Base-by-base conservation (phyloP, 345 rosid species). In the Lepidium aucheri region DNA sequence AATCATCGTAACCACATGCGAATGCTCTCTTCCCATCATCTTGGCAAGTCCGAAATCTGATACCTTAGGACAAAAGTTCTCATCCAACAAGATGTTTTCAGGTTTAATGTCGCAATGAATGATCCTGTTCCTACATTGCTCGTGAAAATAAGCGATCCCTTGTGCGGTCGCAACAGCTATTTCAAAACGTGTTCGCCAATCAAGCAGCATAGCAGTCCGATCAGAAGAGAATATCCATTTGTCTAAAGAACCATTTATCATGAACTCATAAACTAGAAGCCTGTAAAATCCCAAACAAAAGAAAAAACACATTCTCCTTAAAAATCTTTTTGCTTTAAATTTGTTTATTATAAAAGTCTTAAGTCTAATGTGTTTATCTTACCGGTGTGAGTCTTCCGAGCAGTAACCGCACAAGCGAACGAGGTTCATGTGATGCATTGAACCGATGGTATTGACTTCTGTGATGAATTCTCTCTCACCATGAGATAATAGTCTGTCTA, bases 371-470 rank as follows among this genome's bases (percentile, higher is more conserved):
- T 59, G 9, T 28, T 30, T 40, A 18, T 15, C 35, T 56, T 80
- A 86, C 97, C 97, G 83, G 7, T 84, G 83, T 10, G 88, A 75
- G 35, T 83, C 84, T 50, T 89, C 91, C 0, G 91, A 80, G 80
- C 94, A 89, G 69, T 82, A 89, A 11, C 94, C 96, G 1, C 86
- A 80, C 15, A 89, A 78, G 20, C 80, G 93, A 60, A 87, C 94
- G 39, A 90, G 80, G 75, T 82, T 87, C 83, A 86, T 68, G 69
- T 90, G 97, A 79, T 90, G 97, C 79, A 86, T 84, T n/a, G 87
- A 87, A 34, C 97, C 79, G 40, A 90, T 86, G n/a, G 95, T 81
- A 67, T 87, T 82, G 35, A 90, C 92, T 82, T 90, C 97, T n/a
- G 95, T 81, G 49, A 80, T 66, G 39, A 90, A 90, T 54, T 81